These are phyloP conservation scores for Pythium aquatile DNA, from an alignment of 352 stramenopile species.

Conservation along the genomic window DNA sequence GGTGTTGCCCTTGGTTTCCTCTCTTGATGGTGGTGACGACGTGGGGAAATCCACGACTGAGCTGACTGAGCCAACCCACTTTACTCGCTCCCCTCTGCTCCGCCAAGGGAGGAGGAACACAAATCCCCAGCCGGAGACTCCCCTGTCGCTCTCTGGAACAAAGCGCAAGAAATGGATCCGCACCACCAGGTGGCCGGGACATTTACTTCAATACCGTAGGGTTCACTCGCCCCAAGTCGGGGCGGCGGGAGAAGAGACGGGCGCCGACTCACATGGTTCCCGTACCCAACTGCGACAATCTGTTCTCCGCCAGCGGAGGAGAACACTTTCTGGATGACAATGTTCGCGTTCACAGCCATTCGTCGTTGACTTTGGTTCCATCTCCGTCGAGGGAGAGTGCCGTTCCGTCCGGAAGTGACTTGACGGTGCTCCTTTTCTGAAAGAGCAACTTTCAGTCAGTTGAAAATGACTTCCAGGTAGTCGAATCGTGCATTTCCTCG, in stretches of 20 bases:
- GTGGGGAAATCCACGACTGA: conserved; percentile 17
- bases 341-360: neutral
- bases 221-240: conserved; percentile 16
- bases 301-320: neutral
- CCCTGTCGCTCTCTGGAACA: conserved; percentile 2
- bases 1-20: neutral
- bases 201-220: conserved; percentile 15
- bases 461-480: conserved; percentile 20
- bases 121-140: neutral
- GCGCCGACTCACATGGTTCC: neutral
- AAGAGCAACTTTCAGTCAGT: conserved; percentile 5
- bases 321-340: neutral
- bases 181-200: conserved; percentile 1
- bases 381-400: neutral
- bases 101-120: neutral
- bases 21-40: conserved; percentile 8
- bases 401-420: neutral
- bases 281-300: neutral
- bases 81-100: neutral
- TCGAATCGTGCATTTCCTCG: neutral
- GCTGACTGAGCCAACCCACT: neutral
- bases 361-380: neutral
- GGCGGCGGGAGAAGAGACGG: neutral
- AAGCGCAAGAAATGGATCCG: neutral
- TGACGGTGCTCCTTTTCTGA: neutral